Percentiles rank a stretch among this genome's conserved stretches.
Evolutionary conservation across 352 stramenopile genomes (phyloP).

Genomic region (Phytophthora litchii): DNA sequence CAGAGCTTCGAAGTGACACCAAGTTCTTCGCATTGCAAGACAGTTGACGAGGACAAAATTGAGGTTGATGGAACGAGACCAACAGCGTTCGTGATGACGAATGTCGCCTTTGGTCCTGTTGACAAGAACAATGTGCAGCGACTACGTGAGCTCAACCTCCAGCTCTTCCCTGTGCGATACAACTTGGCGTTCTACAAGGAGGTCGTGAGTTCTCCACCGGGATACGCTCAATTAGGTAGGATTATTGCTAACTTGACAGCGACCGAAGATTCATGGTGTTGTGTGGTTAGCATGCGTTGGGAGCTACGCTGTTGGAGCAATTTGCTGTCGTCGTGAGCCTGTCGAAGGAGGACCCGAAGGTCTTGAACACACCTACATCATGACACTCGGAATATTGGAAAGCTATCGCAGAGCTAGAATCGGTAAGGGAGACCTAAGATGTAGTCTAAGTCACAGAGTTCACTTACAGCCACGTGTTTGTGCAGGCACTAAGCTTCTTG

Average conservation of each 20-base stretch:
- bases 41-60: not conserved
- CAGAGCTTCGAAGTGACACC: not conserved
- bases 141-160: constrained; percentile 89
- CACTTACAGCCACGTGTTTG: not conserved
- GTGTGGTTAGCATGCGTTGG: constrained; percentile 69
- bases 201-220: constrained; percentile 65
- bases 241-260: not conserved
- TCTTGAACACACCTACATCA: constrained; percentile 89
- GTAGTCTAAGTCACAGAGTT: not conserved
- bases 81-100: not conserved
- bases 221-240: constrained; percentile 60
- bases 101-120: constrained; percentile 58
- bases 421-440: constrained; percentile 28
- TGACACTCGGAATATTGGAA: constrained; percentile 93
- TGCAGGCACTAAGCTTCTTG: constrained; percentile 49
- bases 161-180: constrained; percentile 94
- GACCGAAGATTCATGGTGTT: not conserved
- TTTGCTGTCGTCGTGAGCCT: constrained; percentile 88
- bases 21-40: constrained; percentile 3
- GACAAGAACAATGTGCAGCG: constrained; percentile 68
- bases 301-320: constrained; percentile 83
- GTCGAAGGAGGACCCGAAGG: constrained; percentile 22
- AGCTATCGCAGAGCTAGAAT: constrained; percentile 87
- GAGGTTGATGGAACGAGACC: constrained; percentile 1
- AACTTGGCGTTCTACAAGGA: constrained; percentile 93